Conservation (phyloP, 2,329 filamentous ascomycete genomes). For the Teratosphaeria epicoccoides region DNA sequence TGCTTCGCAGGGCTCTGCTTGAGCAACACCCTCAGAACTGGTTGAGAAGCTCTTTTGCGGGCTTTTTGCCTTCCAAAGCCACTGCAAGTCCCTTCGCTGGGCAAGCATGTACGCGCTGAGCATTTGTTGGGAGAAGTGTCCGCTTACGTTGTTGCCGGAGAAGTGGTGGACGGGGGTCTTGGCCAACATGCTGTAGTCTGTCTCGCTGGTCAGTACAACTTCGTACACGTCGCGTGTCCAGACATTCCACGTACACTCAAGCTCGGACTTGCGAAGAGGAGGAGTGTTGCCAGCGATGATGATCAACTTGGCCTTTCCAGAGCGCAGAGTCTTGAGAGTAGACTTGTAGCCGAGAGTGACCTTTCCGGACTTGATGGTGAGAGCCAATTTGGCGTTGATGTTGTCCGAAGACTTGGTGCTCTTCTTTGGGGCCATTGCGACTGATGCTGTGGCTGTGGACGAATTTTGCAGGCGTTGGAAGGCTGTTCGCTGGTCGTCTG, state of each 20-base stretch:
- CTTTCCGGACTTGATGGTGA: slow-evolving; percentile 36
- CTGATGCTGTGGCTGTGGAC: neutral
- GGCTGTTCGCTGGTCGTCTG: neutral
- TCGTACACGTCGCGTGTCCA: neutral
- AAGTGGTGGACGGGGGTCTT: slow-evolving; percentile 98
- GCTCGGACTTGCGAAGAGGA: slow-evolving; percentile 91
- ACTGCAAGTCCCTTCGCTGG: slow-evolving; percentile 26
- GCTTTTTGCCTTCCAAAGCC: slow-evolving; percentile 26
- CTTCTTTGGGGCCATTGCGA: slow-evolving; percentile 64
- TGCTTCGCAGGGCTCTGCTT: slow-evolving; percentile 74
- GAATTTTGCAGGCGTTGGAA: neutral
- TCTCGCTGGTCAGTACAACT: slow-evolving; percentile 7
- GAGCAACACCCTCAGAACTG: neutral
- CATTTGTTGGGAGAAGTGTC: slow-evolving; percentile 3
- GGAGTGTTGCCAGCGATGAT: slow-evolving; percentile 94
- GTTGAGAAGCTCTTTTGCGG: slow-evolving; percentile 17
- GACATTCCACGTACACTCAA: slow-evolving; percentile 50
- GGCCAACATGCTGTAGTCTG: slow-evolving; percentile 73
- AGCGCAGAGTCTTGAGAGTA: slow-evolving; percentile 80
- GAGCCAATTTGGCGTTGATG: slow-evolving; percentile 59
- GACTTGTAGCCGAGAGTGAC: slow-evolving; percentile 87
- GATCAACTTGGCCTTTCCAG: slow-evolving; percentile 97
- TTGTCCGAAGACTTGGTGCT: slow-evolving; percentile 77
- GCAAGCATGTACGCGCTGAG: slow-evolving; percentile 8
- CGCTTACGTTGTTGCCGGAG: slow-evolving; percentile 97